These are phyloP conservation scores for Polyplosphaeria fusca DNA, from an alignment of 495 filamentous ascomycete species.

Conservation along the genomic window DNA sequence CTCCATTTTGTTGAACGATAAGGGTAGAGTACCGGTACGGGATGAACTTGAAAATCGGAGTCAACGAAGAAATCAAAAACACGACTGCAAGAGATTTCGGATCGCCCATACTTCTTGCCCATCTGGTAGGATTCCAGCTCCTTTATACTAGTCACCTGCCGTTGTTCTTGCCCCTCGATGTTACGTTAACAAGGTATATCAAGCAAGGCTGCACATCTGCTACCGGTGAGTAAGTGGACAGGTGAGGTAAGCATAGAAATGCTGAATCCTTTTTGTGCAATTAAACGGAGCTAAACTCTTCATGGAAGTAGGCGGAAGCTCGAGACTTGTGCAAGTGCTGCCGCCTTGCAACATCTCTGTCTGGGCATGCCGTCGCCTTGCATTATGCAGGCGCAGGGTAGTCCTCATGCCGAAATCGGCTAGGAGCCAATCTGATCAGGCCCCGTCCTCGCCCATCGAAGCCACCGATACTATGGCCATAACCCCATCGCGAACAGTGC, in stretches of 20 bases:
- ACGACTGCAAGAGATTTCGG: background rate
- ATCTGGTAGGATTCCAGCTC: background rate
- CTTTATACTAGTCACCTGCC: too few species aligned
- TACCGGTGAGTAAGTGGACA: background rate
- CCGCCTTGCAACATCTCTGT: too few species aligned
- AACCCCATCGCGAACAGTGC: conserved; percentile 3
- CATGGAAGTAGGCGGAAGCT: background rate
- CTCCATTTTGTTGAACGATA: background rate
- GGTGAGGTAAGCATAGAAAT: background rate
- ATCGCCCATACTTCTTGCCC: background rate
- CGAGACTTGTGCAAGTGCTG: background rate
- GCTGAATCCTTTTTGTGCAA: background rate
- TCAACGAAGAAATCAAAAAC: background rate
- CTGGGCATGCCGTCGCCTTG: too few species aligned
- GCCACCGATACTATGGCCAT: background rate
- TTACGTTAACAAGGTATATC: background rate
- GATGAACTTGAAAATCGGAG: background rate
- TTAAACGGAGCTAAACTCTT: background rate
- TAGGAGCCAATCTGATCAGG: background rate
- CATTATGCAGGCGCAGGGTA: background rate
- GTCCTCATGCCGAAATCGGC: conserved; percentile 1
- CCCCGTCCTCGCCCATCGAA: background rate
- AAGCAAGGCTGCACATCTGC: background rate
- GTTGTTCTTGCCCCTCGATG: too few species aligned
- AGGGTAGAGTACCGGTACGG: background rate